These are phyloP conservation scores for Aspergillus sergii DNA, from an alignment of 2,329 filamentous ascomycete genomes.

Conservation along the genomic window DNA sequence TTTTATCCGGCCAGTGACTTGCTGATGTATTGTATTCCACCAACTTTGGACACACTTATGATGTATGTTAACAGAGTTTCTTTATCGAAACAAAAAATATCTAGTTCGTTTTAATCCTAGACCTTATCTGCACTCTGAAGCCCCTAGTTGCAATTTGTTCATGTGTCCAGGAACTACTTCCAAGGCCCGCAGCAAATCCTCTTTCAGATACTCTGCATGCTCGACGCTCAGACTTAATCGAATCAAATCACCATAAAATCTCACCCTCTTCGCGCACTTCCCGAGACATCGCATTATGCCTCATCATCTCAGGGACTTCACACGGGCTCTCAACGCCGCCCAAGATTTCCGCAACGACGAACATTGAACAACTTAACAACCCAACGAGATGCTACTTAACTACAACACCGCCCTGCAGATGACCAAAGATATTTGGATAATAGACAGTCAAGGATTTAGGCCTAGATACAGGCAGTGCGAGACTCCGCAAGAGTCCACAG, in stretches of 20 bases:
- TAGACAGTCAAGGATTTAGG: no score
- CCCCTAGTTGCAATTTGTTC: not conserved
- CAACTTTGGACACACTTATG: slow-evolving; percentile 15
- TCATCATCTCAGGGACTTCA: not conserved
- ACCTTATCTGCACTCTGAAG: not conserved
- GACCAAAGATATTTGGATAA: not conserved
- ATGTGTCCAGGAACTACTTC: no score
- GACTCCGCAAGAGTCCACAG: not conserved
- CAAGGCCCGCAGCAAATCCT: not conserved
- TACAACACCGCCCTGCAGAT: not conserved
- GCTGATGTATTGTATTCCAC: slow-evolving; percentile 11
- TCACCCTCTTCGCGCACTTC: not conserved
- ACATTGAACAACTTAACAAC: not conserved
- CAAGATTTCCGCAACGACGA: not conserved
- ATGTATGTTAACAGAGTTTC: slow-evolving; percentile 22
- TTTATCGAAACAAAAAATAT: slow-evolving; percentile 13
- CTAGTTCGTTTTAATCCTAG: not conserved
- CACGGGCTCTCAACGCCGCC: not conserved
- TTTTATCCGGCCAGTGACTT: slow-evolving; percentile 7
- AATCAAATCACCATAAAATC: not conserved
- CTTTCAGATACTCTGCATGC: not conserved
- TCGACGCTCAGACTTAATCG: not conserved
- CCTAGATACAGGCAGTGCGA: not conserved
- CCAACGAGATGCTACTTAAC: not conserved
- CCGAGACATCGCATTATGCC: not conserved